phyloP scores from a whole-genome alignment of 345 rosid genomes.

The Rubroshorea leprosula region DNA sequence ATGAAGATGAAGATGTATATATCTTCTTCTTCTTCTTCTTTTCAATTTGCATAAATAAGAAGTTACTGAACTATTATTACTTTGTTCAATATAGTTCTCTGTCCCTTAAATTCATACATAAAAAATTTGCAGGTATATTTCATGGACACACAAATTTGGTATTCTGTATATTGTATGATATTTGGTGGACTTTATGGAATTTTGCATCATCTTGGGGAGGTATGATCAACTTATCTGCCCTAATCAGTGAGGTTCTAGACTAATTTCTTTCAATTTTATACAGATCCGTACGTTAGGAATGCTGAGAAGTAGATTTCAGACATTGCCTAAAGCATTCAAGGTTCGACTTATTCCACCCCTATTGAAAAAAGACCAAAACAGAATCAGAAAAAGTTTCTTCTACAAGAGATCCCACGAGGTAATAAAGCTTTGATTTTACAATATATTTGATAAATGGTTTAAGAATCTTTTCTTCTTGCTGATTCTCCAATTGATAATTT shows the following conservation, averaged over 20 bases:
- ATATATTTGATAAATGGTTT: not conserved
- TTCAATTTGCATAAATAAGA: not conserved
- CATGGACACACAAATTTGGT: slow-evolving; percentile 98
- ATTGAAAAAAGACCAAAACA: slow-evolving; percentile 36
- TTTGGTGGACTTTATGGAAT: slow-evolving; percentile 94
- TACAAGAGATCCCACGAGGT: slow-evolving; percentile 49
- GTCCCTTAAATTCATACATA: slow-evolving; percentile 5
- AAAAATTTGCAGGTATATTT: slow-evolving; percentile 63
- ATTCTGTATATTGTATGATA: slow-evolving; percentile 86
- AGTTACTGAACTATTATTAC: slow-evolving; percentile 7
- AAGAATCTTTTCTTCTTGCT: slow-evolving; percentile 1
- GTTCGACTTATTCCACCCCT: slow-evolving; percentile 56
- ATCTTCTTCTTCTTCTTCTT: not conserved
- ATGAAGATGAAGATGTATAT: no score
- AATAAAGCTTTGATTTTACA: slow-evolving; percentile 16
- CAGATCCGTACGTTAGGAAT: slow-evolving; percentile 95
- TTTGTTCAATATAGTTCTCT: slow-evolving; percentile 5
- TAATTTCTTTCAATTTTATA: slow-evolving; percentile 23
- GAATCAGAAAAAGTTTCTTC: slow-evolving; percentile 39
- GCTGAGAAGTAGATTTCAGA: slow-evolving; percentile 88
- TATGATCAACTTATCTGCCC: slow-evolving; percentile 28
- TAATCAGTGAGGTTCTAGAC: slow-evolving; percentile 15
- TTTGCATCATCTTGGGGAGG: slow-evolving; percentile 98
- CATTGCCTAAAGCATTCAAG: slow-evolving; percentile 83
- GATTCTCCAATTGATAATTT: slow-evolving; percentile 6